phyloP scores from a whole-genome alignment of 2,329 filamentous ascomycete genomes.

The Fusarium sp. region DNA sequence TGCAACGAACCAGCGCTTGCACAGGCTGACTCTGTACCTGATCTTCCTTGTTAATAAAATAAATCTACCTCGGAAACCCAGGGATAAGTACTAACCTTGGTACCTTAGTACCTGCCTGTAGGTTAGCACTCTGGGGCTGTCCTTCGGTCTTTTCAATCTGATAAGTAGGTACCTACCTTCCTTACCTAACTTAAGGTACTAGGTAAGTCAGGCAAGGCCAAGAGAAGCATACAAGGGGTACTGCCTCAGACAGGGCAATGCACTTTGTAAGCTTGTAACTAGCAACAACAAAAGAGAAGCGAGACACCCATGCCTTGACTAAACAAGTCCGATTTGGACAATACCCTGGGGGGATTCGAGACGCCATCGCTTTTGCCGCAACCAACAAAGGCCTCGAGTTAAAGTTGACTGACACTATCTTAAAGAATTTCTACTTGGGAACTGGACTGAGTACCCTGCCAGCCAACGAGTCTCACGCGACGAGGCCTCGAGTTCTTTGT shows the following conservation, averaged over 20 bases:
- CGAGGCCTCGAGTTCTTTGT: constrained; percentile 5
- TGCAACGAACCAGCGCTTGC: constrained; percentile 13
- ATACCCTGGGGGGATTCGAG: constrained; percentile 1
- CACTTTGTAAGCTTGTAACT: constrained; percentile 8
- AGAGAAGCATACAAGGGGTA: constrained; percentile 1
- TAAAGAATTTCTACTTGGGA: constrained; percentile 8
- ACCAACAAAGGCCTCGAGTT: background rate
- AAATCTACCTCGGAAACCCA: background rate
- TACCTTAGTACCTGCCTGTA: background rate
- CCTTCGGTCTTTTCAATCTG: no score
- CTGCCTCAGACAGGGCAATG: constrained; percentile 20
- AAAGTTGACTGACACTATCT: constrained; percentile 2
- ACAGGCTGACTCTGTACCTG: constrained; percentile 15
- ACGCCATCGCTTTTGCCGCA: constrained; percentile 4
- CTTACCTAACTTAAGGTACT: no score
- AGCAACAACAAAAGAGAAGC: constrained; percentile 12
- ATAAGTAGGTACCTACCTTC: no score
- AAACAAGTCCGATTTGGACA: background rate
- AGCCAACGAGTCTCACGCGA: constrained; percentile 10
- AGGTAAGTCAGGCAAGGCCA: no score
- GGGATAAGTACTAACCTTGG: background rate
- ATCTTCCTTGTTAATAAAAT: constrained; percentile 2
- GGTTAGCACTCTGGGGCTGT: no score
- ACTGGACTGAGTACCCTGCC: background rate
- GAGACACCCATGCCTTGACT: background rate